Percentiles rank a stretch among this genome's conserved stretches.
Evolutionary conservation across 78 protist genomes (phyloP).

Genomic region (Pelomyxa schiedti): DNA sequence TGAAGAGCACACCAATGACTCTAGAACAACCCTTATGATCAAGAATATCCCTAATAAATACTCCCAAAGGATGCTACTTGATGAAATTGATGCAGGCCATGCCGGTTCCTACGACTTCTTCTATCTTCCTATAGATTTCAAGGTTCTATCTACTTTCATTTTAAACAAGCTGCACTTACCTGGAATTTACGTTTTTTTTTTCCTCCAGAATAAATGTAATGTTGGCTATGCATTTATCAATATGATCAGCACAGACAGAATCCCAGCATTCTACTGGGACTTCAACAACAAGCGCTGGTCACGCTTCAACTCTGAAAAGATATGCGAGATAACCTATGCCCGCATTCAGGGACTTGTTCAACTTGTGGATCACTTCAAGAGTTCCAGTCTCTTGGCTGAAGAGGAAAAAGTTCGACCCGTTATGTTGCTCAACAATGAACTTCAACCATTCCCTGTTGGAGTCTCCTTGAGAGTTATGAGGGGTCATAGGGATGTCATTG

Average conservation of each 20-base stretch:
- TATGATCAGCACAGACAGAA: conserved; percentile 15
- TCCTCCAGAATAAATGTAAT: conserved; percentile 42
- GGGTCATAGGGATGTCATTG: no score
- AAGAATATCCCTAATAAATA: no score
- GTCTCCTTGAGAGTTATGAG: no score
- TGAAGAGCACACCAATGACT: no score
- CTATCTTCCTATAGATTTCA: conserved; percentile 59
- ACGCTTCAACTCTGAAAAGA: conserved; percentile 38
- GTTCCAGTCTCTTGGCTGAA: conserved; percentile 14
- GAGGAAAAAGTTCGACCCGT: conserved; percentile 19
- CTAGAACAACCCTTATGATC: no score
- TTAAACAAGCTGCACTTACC: no score
- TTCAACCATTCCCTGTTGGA: no score
- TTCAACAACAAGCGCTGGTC: conserved; percentile 58
- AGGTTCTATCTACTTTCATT: no score
- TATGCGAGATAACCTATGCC: conserved; percentile 34
- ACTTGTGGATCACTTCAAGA: conserved; percentile 27
- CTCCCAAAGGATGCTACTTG: conserved; percentile 34
- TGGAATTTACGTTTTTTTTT: background rate
- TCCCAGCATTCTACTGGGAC: conserved; percentile 33
- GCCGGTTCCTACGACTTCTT: conserved; percentile 37
- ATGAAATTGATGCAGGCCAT: conserved; percentile 2
- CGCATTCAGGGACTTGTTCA: conserved; percentile 21
- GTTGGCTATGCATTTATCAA: conserved; percentile 82
- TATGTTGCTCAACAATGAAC: no score